These are phyloP conservation scores for Zangia roseola DNA, from an alignment of 768 basidiomycete genomes.

Conservation along the genomic window DNA sequence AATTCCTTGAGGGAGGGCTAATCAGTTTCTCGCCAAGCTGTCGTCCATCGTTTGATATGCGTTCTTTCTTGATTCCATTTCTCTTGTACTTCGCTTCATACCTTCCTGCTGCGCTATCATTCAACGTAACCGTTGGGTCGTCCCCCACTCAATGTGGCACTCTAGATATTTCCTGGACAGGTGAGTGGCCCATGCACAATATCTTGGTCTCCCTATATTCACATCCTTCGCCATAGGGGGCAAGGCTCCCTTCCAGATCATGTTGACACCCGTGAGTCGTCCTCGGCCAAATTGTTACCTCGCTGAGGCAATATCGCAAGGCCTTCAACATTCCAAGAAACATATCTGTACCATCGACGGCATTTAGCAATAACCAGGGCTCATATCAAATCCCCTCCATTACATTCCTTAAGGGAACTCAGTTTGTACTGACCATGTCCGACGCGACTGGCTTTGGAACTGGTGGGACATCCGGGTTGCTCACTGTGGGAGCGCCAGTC, in stretches of 20 bases:
- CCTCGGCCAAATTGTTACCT: neutral
- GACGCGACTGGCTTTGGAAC: slow-evolving; percentile 68
- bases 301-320: slow-evolving; percentile 33
- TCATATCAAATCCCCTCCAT: slow-evolving; percentile 47
- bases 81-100: slow-evolving; percentile 24
- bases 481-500: slow-evolving; percentile 47
- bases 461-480: slow-evolving; percentile 54
- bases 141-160: slow-evolving; percentile 60
- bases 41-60: slow-evolving; percentile 27
- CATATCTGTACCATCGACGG: slow-evolving; percentile 51
- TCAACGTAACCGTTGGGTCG: slow-evolving; percentile 49
- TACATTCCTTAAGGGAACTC: slow-evolving; percentile 36
- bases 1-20: slow-evolving; percentile 7
- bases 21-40: slow-evolving; percentile 7
- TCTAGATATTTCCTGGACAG: slow-evolving; percentile 61
- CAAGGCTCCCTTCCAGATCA: slow-evolving; percentile 47
- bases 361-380: slow-evolving; percentile 54
- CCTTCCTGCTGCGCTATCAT: slow-evolving; percentile 25
- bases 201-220: neutral
- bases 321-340: slow-evolving; percentile 53
- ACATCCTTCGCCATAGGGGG: slow-evolving; percentile 44
- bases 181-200: slow-evolving; percentile 36
- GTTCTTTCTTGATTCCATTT: slow-evolving; percentile 22
- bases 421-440: slow-evolving; percentile 64
- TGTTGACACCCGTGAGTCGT: slow-evolving; percentile 50